Base-by-base conservation (phyloP, 495 filamentous ascomycete species). In the Neurospora terricola region DNA sequence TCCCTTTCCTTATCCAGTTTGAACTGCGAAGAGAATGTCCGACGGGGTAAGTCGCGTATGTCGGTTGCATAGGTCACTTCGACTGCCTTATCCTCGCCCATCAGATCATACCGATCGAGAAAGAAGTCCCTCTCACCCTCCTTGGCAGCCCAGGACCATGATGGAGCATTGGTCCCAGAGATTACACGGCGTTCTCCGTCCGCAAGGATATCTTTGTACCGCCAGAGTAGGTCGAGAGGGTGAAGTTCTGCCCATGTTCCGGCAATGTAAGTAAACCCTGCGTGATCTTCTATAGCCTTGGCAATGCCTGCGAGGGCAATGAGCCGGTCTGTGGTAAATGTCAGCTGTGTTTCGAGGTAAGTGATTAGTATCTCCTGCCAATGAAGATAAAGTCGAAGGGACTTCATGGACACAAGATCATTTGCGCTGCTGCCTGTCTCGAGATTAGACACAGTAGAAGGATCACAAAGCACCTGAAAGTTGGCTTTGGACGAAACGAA, bases 251-350 rank as follows among this genome's bases (percentile, higher is more conserved):
- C 40, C 77, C 75, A 78, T 14, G 77, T 40, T 4, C 77, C 77
- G 27, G 77, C 77, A 11, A 75, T 71, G 39, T 78, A 78, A 1
- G 70, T 71, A 6, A 75, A 66, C 38, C 68, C 70, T 14, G 34
- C 70, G 21, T 37, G n/a, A 5, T 69, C 71, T 40, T 70, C 38
- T 43, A 77, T 74, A 14, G 71, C 71, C 36, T 62, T 62, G 3
- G 77, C 77, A 21, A 78, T 71, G 30, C 75, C 77, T 23, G 77
- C 74, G 8, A 78, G 71, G 14, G 77, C 77, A 37, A 76, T 76
- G 16, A 76, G 73, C 10, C 72, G 70, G 70, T 78, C 77, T 12
- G 39, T 73, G 27, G 72, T 72, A 23, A 73, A 72, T 6, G 75
- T 75, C 18, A 78, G 70, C 18, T 69, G 38, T 7, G 37, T 68